phyloP scores from a whole-genome alignment of 1,139 yeast species.

The Geotrichum fermentans region DNA sequence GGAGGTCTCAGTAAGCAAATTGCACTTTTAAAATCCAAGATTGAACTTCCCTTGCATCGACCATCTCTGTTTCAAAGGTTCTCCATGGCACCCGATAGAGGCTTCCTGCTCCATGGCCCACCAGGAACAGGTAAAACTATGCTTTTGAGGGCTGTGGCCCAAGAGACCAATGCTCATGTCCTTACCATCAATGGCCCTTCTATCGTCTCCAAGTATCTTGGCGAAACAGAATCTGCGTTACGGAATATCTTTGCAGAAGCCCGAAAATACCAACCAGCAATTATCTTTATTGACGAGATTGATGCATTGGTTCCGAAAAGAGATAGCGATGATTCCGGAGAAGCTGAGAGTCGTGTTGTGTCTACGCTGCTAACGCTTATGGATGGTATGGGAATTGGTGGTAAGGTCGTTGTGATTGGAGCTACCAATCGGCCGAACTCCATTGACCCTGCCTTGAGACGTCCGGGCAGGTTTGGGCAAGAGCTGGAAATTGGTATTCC shows the following conservation, averaged over 20 bases:
- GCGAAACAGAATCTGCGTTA: slow-evolving; percentile 84
- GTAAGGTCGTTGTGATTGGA: slow-evolving; percentile 70
- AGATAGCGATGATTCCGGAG: slow-evolving; percentile 79
- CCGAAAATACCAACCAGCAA: slow-evolving; percentile 72
- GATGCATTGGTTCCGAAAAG: slow-evolving; percentile 86
- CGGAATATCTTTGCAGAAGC: slow-evolving; percentile 85
- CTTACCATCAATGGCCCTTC: slow-evolving; percentile 86
- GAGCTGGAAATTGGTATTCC: slow-evolving; percentile 98
- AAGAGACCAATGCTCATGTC: slow-evolving; percentile 67
- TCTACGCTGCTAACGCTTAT: slow-evolving; percentile 81
- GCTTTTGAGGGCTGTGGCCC: slow-evolving; percentile 77
- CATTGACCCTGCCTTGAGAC: slow-evolving; percentile 95
- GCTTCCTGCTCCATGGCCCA: slow-evolving; percentile 86
- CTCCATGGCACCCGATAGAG: slow-evolving; percentile 86
- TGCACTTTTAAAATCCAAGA: slow-evolving; percentile 54
- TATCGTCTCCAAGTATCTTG: slow-evolving; percentile 83
- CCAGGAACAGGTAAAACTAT: slow-evolving; percentile 94
- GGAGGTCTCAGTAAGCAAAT: slow-evolving; percentile 79
- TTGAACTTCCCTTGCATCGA: slow-evolving; percentile 73
- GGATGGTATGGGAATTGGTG: slow-evolving; percentile 79
- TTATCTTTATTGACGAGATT: slow-evolving; percentile 84
- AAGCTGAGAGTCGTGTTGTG: slow-evolving; percentile 81
- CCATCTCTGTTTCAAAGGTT: slow-evolving; percentile 76
- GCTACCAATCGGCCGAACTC: slow-evolving; percentile 98
- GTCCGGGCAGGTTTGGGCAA: slow-evolving; percentile 98